Percentiles rank a stretch among this genome's conserved stretches.
Evolutionary conservation across 2,329 filamentous ascomycete genomes (phyloP).

Genomic region (Raffaelea ambrosiae): DNA sequence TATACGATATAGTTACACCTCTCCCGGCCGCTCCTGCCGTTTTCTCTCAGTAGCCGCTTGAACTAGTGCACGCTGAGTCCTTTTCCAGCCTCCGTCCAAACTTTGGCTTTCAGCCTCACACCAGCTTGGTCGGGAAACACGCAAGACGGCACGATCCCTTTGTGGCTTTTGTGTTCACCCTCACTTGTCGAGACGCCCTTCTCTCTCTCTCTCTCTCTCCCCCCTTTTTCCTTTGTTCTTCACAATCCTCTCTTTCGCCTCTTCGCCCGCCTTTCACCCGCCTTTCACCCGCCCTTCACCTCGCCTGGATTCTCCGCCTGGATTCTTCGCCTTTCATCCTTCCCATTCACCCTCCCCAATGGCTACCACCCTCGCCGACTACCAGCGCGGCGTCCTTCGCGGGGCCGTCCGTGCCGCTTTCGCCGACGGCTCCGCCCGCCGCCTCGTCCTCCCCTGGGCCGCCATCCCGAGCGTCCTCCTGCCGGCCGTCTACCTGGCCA

Average conservation of each 20-base stretch:
- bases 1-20: too few species aligned
- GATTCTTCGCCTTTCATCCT: too few species aligned
- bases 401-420: slow-evolving; percentile 7
- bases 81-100: too few species aligned
- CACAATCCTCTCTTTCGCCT: not conserved
- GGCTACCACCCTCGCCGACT: not conserved
- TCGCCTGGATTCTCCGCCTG: too few species aligned
- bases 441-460: slow-evolving; percentile 44
- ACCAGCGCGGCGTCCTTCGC: slow-evolving; percentile 10
- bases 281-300: not conserved
- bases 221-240: not conserved
- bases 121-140: too few species aligned
- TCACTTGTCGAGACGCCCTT: not conserved
- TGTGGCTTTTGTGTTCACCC: too few species aligned
- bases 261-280: not conserved
- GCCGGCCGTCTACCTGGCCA: slow-evolving; percentile 44
- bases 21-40: too few species aligned
- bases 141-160: too few species aligned
- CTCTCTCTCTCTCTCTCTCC: not conserved
- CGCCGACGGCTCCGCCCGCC: slow-evolving; percentile 17
- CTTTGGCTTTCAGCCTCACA: too few species aligned
- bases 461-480: slow-evolving; percentile 39
- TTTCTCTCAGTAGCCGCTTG: too few species aligned
- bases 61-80: too few species aligned
- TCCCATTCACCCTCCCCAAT: not conserved